A percentile compares a stretch with the other conserved stretches of the same genome.
phyloP scores from a whole-genome alignment of 1,139 yeast species.

The Geotrichum phurueaensis region DNA sequence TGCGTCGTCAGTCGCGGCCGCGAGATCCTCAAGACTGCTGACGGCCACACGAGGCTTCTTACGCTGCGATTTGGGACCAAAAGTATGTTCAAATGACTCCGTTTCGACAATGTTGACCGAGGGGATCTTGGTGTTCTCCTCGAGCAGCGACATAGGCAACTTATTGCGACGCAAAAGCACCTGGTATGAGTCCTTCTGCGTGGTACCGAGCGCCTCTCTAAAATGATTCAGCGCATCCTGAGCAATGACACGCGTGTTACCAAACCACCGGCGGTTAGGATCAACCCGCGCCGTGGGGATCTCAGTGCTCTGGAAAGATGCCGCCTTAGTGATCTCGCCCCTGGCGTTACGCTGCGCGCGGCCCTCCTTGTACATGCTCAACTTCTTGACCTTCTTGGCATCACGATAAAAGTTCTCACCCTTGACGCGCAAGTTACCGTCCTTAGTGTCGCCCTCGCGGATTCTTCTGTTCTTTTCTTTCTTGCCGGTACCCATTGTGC shows the following conservation, averaged over 20 bases:
- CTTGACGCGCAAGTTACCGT: slow-evolving; percentile 87
- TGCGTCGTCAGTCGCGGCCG: slow-evolving; percentile 54
- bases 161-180: slow-evolving; percentile 84
- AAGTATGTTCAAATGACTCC: slow-evolving; percentile 72
- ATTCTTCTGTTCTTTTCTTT: slow-evolving; percentile 83
- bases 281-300: slow-evolving; percentile 90
- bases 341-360: slow-evolving; percentile 77
- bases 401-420: slow-evolving; percentile 95
- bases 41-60: slow-evolving; percentile 82
- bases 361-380: slow-evolving; percentile 91
- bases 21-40: slow-evolving; percentile 75
- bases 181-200: slow-evolving; percentile 79
- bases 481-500: slow-evolving; percentile 81
- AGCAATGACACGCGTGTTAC: slow-evolving; percentile 93
- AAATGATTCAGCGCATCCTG: slow-evolving; percentile 94
- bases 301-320: slow-evolving; percentile 80
- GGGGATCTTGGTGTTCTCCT: slow-evolving; percentile 71
- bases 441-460: slow-evolving; percentile 75
- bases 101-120: slow-evolving; percentile 78
- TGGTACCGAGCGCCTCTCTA: slow-evolving; percentile 89
- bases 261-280: slow-evolving; percentile 96
- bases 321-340: slow-evolving; percentile 85
- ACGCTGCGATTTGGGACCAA: slow-evolving; percentile 94
- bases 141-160: slow-evolving; percentile 89
- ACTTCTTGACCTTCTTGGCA: slow-evolving; percentile 83